Evolutionary conservation across 2,329 filamentous ascomycete species (phyloP), one percentile per base, ranked within the genome.

Genomic region (Chaetomiaceae sp.): DNA sequence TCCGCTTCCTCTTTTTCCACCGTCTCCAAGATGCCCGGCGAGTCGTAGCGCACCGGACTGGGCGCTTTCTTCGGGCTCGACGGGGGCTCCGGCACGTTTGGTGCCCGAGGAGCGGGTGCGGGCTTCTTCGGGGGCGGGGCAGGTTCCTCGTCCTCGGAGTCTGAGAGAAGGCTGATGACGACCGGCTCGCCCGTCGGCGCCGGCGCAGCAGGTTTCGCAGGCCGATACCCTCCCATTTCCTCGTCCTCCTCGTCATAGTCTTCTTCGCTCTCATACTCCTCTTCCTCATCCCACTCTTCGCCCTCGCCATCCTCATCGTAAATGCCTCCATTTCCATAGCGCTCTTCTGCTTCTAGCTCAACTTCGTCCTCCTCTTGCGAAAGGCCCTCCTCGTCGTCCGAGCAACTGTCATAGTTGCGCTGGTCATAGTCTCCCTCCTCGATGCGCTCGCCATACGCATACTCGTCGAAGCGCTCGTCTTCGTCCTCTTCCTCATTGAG

Each of bases 111-210:
- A 44, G 47, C 31, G 47, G 38, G 22, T 2, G 48, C 23, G 19
- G 55, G 22, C 17, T 47, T 51, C 4, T 11, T 48, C 3, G 56
- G 57, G 14, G 53, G 23, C 23, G 51, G 53, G 36, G 49, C 49
- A n/a, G 54, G 53, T 9, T 47, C 50, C 15, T 63, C 45, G n/a
- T 61, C 61, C 9, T 72, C 74, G 2, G 72, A 75, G 53, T 78
- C 74, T 0, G 75, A 77, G 3, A 78, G 64, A 9, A 79, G 60
- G 49, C 71, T 71, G 54, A 79, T 79, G 17, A 78, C 69, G 4
- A 77, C 68, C 1, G 74, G 73, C 7, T 67, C 64, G 7, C 63
- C 64, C 1, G 68, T 55, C 9, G 55, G 56, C 11, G 62, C 31
- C 5, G 61, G 57, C 12, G 59, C 50, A 0, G 43, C 17, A 3